Base-by-base conservation (phyloP, 2,329 filamentous ascomycete species). In the Penicillium expansum region DNA sequence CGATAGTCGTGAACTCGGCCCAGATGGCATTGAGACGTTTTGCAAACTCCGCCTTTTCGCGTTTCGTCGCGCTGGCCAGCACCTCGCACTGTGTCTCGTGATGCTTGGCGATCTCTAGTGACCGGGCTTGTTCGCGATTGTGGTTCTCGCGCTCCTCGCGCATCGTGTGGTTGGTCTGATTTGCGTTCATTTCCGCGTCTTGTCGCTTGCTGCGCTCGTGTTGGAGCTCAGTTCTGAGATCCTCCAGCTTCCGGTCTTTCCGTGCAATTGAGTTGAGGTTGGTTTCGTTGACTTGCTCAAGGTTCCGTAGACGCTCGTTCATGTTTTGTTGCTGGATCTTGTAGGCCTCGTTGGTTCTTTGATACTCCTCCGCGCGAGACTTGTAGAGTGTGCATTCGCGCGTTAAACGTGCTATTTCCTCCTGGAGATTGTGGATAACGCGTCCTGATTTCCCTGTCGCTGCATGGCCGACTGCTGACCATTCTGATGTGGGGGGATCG, bases 381-480 rank as follows among this genome's bases (percentile, higher is more conserved):
- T 74, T 75, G 56, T 77, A 74, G 22, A 80, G 63, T 48, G 72
- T 75, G 59, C 74, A 77, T 58, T 81, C 79, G 18, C 79, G 74
- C 11, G 75, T 79, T 39, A 80, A 62, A 24, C 78, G 77, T 29
- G 79, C 79, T 57, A 80, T 80, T 45, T 81, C 78, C 60, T 77
- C 77, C 64, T 80, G 78, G 33, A 81, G 67, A 55, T 77, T 77
- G 58, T 81, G 78, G 52, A 81, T 81, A 20, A 81, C 79, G 35
- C 79, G 75, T 29, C 79, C 78, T 3, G 79, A 80, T 65, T 81
- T 81, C 38, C 79, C 79, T 8, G 76, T 77, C 24, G 76, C 74
- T 35, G 79, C 79, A 58, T 80, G 77, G 13, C 79, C 79, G 29
- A 81, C 77, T 2, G 79, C 79, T 1, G 78, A 80, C 79, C 79